These are phyloP conservation scores for Boletus subluridellus DNA, from an alignment of 1,284 basidiomycete species.

Conservation along the genomic window DNA sequence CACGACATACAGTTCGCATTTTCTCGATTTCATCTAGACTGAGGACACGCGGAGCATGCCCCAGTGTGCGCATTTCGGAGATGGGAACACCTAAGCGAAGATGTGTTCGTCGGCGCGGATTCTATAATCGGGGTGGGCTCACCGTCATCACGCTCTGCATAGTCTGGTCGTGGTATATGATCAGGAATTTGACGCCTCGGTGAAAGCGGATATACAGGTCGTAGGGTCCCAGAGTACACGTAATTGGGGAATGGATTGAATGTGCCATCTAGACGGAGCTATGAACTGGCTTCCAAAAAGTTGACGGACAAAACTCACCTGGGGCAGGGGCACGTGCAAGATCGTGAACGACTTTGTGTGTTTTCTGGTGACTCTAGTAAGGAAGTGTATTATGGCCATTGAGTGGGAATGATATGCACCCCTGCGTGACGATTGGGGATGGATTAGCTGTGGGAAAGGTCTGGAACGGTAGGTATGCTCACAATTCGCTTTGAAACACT, in stretches of 20 bases:
- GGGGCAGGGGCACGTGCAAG: slow-evolving; percentile 47
- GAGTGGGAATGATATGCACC: slow-evolving; percentile 35
- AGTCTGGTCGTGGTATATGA: slow-evolving; percentile 77
- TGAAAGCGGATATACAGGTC: slow-evolving; percentile 75
- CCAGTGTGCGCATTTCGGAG: slow-evolving; percentile 54
- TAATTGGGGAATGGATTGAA: slow-evolving; percentile 73
- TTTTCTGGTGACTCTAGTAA: slow-evolving; percentile 55
- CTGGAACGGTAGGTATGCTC: slow-evolving; percentile 33
- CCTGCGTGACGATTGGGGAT: slow-evolving; percentile 32
- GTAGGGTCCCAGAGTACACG: slow-evolving; percentile 65
- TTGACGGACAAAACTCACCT: slow-evolving; percentile 14
- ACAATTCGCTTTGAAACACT: slow-evolving; percentile 85
- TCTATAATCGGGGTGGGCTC: slow-evolving; percentile 25
- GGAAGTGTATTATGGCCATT: not conserved
- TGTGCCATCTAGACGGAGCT: slow-evolving; percentile 49
- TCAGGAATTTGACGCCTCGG: slow-evolving; percentile 65
- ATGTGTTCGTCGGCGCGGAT: slow-evolving; percentile 13
- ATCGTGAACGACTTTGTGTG: slow-evolving; percentile 72
- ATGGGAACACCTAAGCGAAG: slow-evolving; percentile 53
- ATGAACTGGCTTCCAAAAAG: not conserved
- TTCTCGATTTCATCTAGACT: slow-evolving; percentile 68
- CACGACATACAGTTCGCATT: slow-evolving; percentile 74
- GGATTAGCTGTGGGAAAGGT: not conserved
- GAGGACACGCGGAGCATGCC: slow-evolving; percentile 65
- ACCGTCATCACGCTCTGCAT: slow-evolving; percentile 62